Conservation (phyloP, 768 basidiomycete genomes). For the Leccinum subgranulosum region DNA sequence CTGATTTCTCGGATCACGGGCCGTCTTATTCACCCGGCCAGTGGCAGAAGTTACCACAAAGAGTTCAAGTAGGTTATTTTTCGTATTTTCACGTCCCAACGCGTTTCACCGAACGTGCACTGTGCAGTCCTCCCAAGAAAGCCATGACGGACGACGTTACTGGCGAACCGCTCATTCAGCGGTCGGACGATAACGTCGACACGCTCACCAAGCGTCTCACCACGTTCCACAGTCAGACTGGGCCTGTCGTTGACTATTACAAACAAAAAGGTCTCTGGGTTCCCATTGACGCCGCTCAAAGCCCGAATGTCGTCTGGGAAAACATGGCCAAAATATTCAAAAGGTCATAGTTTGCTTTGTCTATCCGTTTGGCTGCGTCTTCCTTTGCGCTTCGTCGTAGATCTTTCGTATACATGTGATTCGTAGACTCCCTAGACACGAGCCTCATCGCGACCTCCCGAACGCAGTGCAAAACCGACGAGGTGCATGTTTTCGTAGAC, state of each 20-base stretch:
- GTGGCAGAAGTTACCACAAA: slow-evolving; percentile 90
- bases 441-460: not conserved
- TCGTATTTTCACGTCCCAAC: not conserved
- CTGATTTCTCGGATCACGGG: slow-evolving; percentile 98
- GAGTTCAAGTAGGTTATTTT: slow-evolving; percentile 80
- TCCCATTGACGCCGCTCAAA: slow-evolving; percentile 91
- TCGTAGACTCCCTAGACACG: slow-evolving; percentile 18
- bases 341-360: slow-evolving; percentile 14
- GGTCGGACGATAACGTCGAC: slow-evolving; percentile 97
- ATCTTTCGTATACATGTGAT: slow-evolving; percentile 26
- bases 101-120: slow-evolving; percentile 7
- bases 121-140: slow-evolving; percentile 91
- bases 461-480: not conserved
- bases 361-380: not conserved
- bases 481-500: slow-evolving; percentile 6
- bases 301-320: slow-evolving; percentile 90
- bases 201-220: slow-evolving; percentile 84
- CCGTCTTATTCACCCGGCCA: slow-evolving; percentile 85
- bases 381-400: slow-evolving; percentile 7
- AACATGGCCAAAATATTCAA: slow-evolving; percentile 65
- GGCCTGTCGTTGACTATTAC: slow-evolving; percentile 96
- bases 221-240: slow-evolving; percentile 92
- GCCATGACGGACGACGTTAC: slow-evolving; percentile 89
- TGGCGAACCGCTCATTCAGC: slow-evolving; percentile 94
- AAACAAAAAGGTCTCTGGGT: slow-evolving; percentile 87